Conservation (phyloP, 2,329 filamentous ascomycete genomes). For the Thielaviopsis musarum region DNA sequence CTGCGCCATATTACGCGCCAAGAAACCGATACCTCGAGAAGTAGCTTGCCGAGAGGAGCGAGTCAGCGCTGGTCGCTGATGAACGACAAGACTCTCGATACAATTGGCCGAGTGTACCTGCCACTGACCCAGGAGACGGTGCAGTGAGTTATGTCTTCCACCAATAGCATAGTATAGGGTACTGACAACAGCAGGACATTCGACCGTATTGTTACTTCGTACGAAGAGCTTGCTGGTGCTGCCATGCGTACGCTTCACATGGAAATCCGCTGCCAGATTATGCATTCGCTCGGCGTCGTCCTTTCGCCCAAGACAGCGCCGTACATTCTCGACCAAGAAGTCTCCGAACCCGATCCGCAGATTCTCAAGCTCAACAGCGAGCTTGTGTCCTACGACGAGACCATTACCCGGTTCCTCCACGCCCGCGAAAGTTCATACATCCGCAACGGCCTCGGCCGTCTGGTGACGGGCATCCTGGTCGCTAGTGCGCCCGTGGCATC, state of each 20-base stretch:
- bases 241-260: conserved; percentile 76
- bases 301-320: conserved; percentile 43
- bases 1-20: conserved; percentile 68
- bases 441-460: conserved; percentile 54
- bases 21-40: conserved; percentile 47
- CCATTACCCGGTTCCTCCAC: conserved; percentile 55
- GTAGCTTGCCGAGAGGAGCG: conserved; percentile 36
- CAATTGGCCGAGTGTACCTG: conserved; percentile 56
- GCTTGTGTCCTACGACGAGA: conserved; percentile 77
- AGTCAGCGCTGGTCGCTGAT: conserved; percentile 72
- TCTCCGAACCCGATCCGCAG: conserved; percentile 59
- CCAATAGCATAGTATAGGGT: not conserved
- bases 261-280: conserved; percentile 71
- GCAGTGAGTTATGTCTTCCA: conserved; percentile 34
- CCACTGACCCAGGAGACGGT: conserved; percentile 79
- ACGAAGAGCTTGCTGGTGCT: conserved; percentile 61
- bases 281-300: conserved; percentile 55
- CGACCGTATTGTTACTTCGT: conserved; percentile 70
- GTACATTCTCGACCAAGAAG: conserved; percentile 52
- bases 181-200: conserved; percentile 44
- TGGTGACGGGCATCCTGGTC: conserved; percentile 69
- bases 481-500: conserved; percentile 52
- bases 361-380: conserved; percentile 73
- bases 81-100: conserved; percentile 42
- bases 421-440: conserved; percentile 58